Conservation (phyloP, 1,139 yeast species). For the Pneumocystis carinii region DNA sequence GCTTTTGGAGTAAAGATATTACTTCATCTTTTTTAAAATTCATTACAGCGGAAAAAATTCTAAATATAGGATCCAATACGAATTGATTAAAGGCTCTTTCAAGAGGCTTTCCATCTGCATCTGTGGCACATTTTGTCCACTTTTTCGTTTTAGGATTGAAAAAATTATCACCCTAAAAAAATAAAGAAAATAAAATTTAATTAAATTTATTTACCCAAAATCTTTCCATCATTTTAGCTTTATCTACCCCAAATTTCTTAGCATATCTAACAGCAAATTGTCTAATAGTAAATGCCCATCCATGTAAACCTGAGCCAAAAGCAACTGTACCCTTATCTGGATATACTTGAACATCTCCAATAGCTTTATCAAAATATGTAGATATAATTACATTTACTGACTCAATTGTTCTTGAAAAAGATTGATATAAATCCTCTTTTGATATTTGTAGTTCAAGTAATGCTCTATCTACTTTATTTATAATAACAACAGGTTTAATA, state of each 20-base stretch:
- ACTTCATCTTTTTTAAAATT: constrained; percentile 96
- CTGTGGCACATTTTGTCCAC: constrained; percentile 95
- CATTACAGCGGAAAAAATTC: constrained; percentile 88
- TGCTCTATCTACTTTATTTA: constrained; percentile 99
- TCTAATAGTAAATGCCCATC: constrained; percentile 99
- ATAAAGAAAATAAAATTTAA: not conserved
- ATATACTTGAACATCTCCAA: constrained; percentile 97
- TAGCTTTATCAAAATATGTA: constrained; percentile 76
- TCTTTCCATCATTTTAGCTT: constrained; percentile 94
- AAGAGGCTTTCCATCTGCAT: constrained; percentile 85
- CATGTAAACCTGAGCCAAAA: constrained; percentile 99
- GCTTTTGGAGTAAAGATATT: constrained; percentile 75
- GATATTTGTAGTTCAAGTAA: constrained; percentile 95
- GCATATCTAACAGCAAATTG: constrained; percentile 97
- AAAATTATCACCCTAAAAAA: constrained; percentile 70
- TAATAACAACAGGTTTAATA: constrained; percentile 95
- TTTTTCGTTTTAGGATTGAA: constrained; percentile 99
- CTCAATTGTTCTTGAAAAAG: constrained; percentile 97
- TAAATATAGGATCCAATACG: constrained; percentile 97
- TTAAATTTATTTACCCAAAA: constrained; percentile 42
- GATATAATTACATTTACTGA: constrained; percentile 97
- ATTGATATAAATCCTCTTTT: constrained; percentile 97
- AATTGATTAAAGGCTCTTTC: constrained; percentile 99
- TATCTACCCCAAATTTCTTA: constrained; percentile 99
- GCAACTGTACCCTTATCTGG: constrained; percentile 99